Percentiles rank a stretch among this genome's conserved stretches.
These are phyloP conservation scores for Leishmania martiniquensis DNA, from an alignment of 208 protist genomes.

Conservation along the genomic window DNA sequence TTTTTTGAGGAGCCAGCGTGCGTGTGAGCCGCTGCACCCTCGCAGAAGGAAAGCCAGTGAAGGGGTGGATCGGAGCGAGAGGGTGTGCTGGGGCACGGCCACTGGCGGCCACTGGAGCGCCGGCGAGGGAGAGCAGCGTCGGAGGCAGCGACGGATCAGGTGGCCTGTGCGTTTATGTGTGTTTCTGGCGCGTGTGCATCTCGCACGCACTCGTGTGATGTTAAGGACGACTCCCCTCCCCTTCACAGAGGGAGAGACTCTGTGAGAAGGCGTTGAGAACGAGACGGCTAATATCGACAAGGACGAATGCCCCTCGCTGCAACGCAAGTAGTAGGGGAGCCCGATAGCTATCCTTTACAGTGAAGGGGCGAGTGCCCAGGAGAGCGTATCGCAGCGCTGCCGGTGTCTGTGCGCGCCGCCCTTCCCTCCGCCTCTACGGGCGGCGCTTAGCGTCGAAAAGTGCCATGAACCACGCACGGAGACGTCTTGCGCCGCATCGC, in stretches of 20 bases:
- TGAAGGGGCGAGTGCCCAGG: not conserved
- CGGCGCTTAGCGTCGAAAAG: not conserved
- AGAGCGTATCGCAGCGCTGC: not conserved
- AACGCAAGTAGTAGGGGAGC: not conserved
- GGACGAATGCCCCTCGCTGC: not conserved
- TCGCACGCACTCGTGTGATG: not conserved
- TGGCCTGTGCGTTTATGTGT: not conserved
- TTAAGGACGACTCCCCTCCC: not conserved
- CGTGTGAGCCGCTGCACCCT: too few species aligned
- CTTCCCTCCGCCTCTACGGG: not conserved
- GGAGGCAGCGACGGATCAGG: not conserved
- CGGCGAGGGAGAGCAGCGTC: not conserved
- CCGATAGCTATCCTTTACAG: not conserved
- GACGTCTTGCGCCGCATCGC: not conserved
- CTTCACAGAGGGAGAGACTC: too few species aligned
- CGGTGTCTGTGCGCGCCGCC: not conserved
- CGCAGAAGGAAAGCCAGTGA: not conserved
- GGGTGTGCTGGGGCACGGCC: not conserved
- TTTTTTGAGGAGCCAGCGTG: too few species aligned
- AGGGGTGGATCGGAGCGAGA: too few species aligned
- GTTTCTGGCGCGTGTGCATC: not conserved
- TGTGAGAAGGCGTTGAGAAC: not conserved
- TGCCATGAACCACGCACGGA: not conserved
- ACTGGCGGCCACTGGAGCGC: not conserved
- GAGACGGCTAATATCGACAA: not conserved